Evolutionary conservation across 2,329 filamentous ascomycete genomes (phyloP).

Genomic region (Cephalotrichum gorgonifer): DNA sequence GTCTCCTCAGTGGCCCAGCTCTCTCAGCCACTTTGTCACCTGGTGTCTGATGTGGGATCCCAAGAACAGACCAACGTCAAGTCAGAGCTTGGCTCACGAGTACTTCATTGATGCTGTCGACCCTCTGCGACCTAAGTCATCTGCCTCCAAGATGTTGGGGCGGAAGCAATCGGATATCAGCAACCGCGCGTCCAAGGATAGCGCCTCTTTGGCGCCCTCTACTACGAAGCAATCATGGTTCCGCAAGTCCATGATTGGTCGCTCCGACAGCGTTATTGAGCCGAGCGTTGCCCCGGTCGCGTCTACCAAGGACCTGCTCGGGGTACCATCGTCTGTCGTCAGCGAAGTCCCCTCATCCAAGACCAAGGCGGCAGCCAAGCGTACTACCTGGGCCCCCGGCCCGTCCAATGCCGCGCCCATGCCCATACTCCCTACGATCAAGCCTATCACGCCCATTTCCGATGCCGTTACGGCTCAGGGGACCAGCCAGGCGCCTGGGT

Average conservation of each 20-base stretch:
- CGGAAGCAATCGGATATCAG: constrained; percentile 83
- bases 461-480: constrained; percentile 87
- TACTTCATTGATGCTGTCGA: constrained; percentile 92
- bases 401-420: constrained; percentile 75
- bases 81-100: constrained; percentile 88
- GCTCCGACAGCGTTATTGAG: constrained; percentile 45
- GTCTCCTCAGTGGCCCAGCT: constrained; percentile 80
- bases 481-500: constrained; percentile 32
- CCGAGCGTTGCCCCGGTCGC: constrained; percentile 19
- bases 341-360: constrained; percentile 32
- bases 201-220: constrained; percentile 9
- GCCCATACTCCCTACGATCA: constrained; percentile 89
- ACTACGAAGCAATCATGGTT: constrained; percentile 90
- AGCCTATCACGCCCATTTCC: constrained; percentile 91
- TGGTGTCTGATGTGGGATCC: constrained; percentile 99
- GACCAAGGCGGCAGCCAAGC: constrained; percentile 51
- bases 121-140: constrained; percentile 84
- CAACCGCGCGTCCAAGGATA: constrained; percentile 54
- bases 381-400: constrained; percentile 88
- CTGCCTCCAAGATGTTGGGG: constrained; percentile 70
- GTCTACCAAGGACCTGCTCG: constrained; percentile 5
- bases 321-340: constrained; percentile 27
- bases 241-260: constrained; percentile 81
- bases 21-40: constrained; percentile 86
- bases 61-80: constrained; percentile 79